Base-by-base conservation (phyloP, 345 rosid species). In the Acer yangbiense region DNA sequence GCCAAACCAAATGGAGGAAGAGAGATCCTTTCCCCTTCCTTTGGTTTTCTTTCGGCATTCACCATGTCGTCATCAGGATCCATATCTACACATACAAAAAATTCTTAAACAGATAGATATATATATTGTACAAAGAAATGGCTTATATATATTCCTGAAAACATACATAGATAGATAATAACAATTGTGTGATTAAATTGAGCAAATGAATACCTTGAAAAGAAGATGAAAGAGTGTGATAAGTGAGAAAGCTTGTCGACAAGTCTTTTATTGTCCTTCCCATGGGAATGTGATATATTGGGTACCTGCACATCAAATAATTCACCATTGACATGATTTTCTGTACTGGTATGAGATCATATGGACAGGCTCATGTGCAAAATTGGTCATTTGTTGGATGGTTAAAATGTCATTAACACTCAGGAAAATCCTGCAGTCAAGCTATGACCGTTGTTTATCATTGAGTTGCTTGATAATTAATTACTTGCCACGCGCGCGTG, bases 251-350 rank as follows among this genome's bases (percentile, higher is more conserved):
- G 85, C 98, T 90, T 52, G 99, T 90, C 10, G 99, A 94, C 83
- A 97, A 81, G 84, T 97, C 99, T 89, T 89, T 93, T 80, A 97
- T 97, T 78, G 98, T 97, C 81, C 96, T 90, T 77, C 98, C 98
- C 99, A 94, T 97, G 18, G 99, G 99, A 71, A 97, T 97, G 85
- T 93, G 99, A 81, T 97, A 97, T 44, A 97, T 97, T 0, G 99
- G 99, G 69, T 96, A 96, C 97, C 97, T 92, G 83, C 55, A 78
- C 1, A 76, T 58, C 35, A 72, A 69, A 50, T 11, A 66, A 75
- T 65, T 52, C 50, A 75, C n/a, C 21, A 65, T n/a, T 66, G 16
- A 54, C 32, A 75, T 32, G 39, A 32, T 10, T 2, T 52, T 8
- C 16, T 16, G 16, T 27, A n/a, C n/a, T 46, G 18, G 39, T 35